Conservation (phyloP, 2,329 filamentous ascomycete species). For the Graphilbum ipis-grandicollis region DNA sequence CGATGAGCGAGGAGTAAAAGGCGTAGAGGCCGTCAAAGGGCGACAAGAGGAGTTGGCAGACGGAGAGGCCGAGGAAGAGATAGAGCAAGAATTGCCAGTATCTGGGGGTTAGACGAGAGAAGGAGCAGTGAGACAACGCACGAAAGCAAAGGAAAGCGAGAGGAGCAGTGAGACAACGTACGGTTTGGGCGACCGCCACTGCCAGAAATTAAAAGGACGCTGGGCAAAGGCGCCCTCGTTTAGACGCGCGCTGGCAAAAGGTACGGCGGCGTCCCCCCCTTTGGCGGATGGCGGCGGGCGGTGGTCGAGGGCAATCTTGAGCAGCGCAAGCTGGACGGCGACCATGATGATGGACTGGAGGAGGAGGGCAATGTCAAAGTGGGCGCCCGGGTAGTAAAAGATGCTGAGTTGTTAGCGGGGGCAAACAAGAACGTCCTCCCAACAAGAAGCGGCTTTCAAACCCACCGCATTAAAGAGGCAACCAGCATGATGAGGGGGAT, state of each 20-base stretch:
- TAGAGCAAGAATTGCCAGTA: conserved; percentile 68
- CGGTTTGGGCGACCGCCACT: conserved; percentile 57
- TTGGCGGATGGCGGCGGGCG: conserved; percentile 41
- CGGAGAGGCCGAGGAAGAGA: conserved; percentile 41
- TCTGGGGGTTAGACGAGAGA: conserved; percentile 16
- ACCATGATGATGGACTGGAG: conserved; percentile 51
- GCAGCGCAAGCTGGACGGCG: conserved; percentile 40
- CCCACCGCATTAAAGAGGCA: conserved; percentile 46
- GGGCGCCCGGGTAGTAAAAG: conserved; percentile 52
- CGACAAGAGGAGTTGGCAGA: conserved; percentile 50
- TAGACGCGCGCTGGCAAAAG: conserved; percentile 42
- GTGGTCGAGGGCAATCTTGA: conserved; percentile 53
- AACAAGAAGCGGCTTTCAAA: too few relatives aligned
- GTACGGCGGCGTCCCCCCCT: conserved; percentile 40
- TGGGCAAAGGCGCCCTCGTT: conserved; percentile 13
- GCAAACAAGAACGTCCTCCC: background rate
- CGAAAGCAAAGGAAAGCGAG: background rate
- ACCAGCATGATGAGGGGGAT: conserved; percentile 58
- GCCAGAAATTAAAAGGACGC: conserved; percentile 67
- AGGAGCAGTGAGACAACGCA: background rate
- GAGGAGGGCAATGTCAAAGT: conserved; percentile 45
- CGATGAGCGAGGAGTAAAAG: conserved; percentile 49
- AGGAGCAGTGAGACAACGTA: conserved; percentile 18
- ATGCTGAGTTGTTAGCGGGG: conserved; percentile 24
- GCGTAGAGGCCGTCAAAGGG: conserved; percentile 39